Evolutionary conservation across 108 stramenopile species (phyloP).

Genomic region (Mediolabrus comicus): DNA sequence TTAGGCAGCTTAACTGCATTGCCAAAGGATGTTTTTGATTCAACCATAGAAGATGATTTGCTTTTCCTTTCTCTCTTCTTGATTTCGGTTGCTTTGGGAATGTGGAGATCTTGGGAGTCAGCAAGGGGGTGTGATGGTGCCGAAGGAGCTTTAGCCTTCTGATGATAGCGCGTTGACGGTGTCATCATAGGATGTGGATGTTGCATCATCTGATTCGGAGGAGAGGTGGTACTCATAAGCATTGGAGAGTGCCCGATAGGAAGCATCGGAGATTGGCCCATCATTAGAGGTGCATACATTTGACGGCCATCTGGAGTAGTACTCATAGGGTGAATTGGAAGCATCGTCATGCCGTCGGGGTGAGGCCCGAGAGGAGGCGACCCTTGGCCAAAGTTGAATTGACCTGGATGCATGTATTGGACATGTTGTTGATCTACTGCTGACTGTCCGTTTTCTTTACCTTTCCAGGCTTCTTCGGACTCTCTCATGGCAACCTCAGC

Average conservation of each 20-base stretch:
- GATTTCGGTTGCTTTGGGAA: neutral
- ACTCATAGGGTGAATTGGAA: neutral
- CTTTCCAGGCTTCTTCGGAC: conserved; percentile 70
- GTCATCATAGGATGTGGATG: neutral
- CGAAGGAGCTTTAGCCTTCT: neutral
- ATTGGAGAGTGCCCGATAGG: neutral
- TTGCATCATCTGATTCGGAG: neutral
- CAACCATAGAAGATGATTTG: conserved; percentile 4
- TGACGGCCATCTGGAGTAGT: neutral
- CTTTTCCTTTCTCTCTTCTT: neutral
- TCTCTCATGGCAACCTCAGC: conserved; percentile 71
- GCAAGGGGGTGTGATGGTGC: neutral
- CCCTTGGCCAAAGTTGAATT: neutral
- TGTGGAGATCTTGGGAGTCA: neutral
- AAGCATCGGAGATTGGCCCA: neutral
- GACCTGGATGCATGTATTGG: neutral
- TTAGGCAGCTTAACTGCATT: conserved; percentile 55
- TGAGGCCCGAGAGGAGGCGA: neutral
- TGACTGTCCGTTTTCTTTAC: neutral
- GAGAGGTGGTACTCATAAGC: neutral
- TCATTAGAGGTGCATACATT: neutral
- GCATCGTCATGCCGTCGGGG: neutral
- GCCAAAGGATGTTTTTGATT: conserved; percentile 56
- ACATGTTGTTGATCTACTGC: too few species aligned
- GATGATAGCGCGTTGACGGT: neutral